These are phyloP conservation scores for Flaveria floridana DNA, from an alignment of 140 eudicot genomes.

Conservation along the genomic window DNA sequence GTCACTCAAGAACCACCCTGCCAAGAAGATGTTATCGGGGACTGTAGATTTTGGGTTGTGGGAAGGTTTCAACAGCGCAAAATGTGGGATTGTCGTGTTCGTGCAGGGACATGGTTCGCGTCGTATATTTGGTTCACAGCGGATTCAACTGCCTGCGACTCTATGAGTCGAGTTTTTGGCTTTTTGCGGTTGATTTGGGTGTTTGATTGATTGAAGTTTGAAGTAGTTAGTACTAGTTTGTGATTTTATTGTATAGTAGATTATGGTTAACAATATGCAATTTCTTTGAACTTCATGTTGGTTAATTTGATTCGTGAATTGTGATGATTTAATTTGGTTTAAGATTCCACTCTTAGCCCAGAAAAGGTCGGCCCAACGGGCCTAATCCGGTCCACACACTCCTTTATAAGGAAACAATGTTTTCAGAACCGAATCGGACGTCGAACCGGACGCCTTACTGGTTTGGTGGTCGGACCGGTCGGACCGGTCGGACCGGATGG, in stretches of 20 bases:
- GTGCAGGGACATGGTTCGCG: constrained; percentile 55
- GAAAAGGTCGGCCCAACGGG: no score
- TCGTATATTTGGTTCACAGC: constrained; percentile 72
- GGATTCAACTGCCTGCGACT: constrained; percentile 53
- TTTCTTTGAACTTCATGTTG: constrained; percentile 15
- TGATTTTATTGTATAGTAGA: constrained; percentile 30
- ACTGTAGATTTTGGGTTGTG: constrained; percentile 61
- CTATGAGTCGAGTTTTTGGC: constrained; percentile 24
- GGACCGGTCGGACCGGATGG: no score
- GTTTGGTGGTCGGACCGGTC: no score
- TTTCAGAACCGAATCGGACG: no score
- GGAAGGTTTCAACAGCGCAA: constrained; percentile 62
- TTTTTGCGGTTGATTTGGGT: constrained; percentile 15
- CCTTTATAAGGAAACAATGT: background rate
- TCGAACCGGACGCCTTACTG: no score
- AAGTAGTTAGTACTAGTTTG: constrained; percentile 19
- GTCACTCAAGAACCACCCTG: constrained; percentile 50
- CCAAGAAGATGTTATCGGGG: constrained; percentile 65
- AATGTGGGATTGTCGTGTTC: constrained; percentile 71
- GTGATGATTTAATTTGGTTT: background rate
- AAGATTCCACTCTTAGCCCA: background rate
- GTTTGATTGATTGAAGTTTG: constrained; percentile 8
- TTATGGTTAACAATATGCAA: background rate
- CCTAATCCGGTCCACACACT: background rate
- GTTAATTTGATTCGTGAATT: background rate